These are phyloP conservation scores for Triticum timopheevii DNA, from an alignment of 176 grass and related monocot species.

Conservation along the genomic window DNA sequence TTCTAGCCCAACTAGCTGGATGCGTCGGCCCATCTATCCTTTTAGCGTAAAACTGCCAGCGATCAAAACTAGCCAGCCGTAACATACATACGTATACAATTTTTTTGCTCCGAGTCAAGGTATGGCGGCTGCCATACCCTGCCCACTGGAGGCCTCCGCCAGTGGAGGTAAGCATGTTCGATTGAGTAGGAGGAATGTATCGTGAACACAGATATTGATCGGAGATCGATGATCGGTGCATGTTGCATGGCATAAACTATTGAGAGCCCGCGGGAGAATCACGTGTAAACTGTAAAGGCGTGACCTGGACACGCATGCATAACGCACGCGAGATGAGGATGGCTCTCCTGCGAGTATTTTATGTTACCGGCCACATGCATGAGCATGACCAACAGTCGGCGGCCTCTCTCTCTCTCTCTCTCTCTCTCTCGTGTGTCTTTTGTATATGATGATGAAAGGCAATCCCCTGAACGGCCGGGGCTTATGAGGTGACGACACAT, in stretches of 20 bases:
- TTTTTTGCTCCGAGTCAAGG: too few species aligned
- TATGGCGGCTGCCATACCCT: too few species aligned
- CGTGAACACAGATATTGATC: not conserved
- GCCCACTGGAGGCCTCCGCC: too few species aligned
- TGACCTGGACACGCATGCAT: not conserved
- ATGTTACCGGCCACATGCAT: slow-evolving; percentile 1
- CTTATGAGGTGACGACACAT: slow-evolving; percentile 4
- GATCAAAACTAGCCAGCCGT: too few species aligned
- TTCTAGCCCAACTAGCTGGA: too few species aligned
- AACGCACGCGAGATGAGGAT: not conserved
- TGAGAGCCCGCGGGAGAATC: not conserved
- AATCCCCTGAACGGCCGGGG: not conserved
- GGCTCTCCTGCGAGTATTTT: slow-evolving; percentile 9
- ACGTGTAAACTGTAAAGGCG: not conserved
- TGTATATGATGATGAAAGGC: not conserved
- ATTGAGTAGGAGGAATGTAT: not conserved
- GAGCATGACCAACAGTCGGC: not conserved
- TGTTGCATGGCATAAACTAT: not conserved
- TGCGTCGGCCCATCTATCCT: too few species aligned
- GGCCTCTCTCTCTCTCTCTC: not conserved
- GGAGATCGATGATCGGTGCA: not conserved
- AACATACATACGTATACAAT: too few species aligned
- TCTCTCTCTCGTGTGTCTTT: not conserved
- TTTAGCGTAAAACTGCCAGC: too few species aligned
- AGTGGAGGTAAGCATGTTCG: not conserved